Base-by-base conservation (phyloP, 2,329 filamentous ascomycete species). In the Fusarium poae region DNA sequence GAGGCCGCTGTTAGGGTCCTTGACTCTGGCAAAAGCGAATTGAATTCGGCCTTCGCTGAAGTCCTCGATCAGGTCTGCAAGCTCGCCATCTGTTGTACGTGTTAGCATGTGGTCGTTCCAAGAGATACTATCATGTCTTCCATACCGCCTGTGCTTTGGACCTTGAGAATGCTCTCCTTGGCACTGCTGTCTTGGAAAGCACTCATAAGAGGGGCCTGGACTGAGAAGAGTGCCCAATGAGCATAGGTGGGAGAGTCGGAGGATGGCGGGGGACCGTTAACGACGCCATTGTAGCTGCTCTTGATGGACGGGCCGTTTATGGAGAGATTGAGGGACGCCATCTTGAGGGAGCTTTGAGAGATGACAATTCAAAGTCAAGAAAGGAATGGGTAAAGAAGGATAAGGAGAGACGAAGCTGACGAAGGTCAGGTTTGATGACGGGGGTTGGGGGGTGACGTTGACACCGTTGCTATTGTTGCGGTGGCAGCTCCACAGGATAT, bases 11-110 rank as follows among this genome's bases (percentile, higher is more conserved):
- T 99, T 99, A 57, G 94, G 92, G 78, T 99, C 96, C 79, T 94
- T 97, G 82, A 99, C 91, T 82, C 97, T 97, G 75, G 96, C 90
- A 76, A 97, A 98, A 29, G 94, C 96, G 81, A 97, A 99, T 81
- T 99, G 96, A 72, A 99, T 92, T 75, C 94, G 91, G 56, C 96
- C 96, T 79, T 99, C 96, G 72, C 91, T 98, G 81, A 99, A 97
- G 70, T 99, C 96, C 72, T 99, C 96, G 73, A 97, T 88, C 62
- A 99, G 85, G 70, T 97, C 94, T 59, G 89, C 84, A 67, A 99
- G 85, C 80, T 99, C 95, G 67, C 96, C 96, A 82, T 97, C 94
- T 96, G 77, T 50, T 56, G 34, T 56, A 55, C 34, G 40, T 57
- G 64, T 74, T 67, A 76, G 74, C 51, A 53, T 53, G 48, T 37